These are phyloP conservation scores for Mytilinidion resinicola DNA, from an alignment of 495 filamentous ascomycete genomes.

Conservation along the genomic window DNA sequence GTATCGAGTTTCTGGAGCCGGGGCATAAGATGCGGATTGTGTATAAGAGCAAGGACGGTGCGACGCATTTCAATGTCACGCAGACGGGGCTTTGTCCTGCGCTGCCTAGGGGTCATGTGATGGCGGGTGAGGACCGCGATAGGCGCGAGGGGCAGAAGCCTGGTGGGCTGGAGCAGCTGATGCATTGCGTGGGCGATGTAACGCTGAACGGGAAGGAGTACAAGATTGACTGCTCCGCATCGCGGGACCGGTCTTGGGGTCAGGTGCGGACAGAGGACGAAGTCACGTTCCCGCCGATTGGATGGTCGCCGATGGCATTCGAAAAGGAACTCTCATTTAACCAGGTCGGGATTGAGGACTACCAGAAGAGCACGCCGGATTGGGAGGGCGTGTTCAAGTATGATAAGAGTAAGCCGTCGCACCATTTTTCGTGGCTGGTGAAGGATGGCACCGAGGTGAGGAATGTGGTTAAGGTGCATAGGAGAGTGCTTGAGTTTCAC, in stretches of 20 bases:
- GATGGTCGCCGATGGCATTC: not conserved
- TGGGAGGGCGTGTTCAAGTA: slow-evolving; percentile 3
- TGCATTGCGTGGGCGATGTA: slow-evolving; percentile 1
- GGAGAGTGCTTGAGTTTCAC: slow-evolving; percentile 1
- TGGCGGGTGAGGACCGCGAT: not conserved
- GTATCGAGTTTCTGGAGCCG: slow-evolving; percentile 1
- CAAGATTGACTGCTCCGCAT: not conserved
- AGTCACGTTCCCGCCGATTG: not conserved
- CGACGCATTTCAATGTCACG: not conserved
- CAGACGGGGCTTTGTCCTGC: not conserved
- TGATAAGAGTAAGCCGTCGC: not conserved
- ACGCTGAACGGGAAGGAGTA: not conserved
- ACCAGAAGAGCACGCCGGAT: not conserved
- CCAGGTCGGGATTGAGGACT: slow-evolving; percentile 3
- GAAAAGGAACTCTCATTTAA: not conserved
- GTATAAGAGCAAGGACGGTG: not conserved
- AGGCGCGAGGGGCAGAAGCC: slow-evolving; percentile 2
- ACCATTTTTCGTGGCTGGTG: slow-evolving; percentile 1
- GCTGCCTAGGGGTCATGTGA: slow-evolving; percentile 1
- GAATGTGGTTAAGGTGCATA: not conserved
- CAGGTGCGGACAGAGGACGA: slow-evolving; percentile 1
- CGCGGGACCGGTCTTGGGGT: not conserved
- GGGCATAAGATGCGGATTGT: not conserved
- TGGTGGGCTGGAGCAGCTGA: slow-evolving; percentile 1
- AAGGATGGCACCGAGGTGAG: not conserved